Evolutionary conservation across 345 rosid genomes (phyloP).

Genomic region (Rhodomyrtus tomentosa): DNA sequence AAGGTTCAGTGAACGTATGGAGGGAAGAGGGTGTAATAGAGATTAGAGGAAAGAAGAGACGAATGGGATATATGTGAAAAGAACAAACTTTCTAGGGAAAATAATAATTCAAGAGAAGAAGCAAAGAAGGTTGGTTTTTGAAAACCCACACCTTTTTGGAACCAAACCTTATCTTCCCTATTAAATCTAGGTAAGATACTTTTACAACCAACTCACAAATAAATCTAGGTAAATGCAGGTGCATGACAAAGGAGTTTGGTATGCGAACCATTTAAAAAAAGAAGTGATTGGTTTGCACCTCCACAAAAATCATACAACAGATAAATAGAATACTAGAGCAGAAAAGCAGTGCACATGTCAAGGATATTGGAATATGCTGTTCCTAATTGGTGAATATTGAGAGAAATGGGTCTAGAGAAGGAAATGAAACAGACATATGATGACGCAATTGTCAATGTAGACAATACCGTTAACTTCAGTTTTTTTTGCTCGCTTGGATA

Average conservation of each 20-base stretch:
- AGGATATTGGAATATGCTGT: too few relatives aligned
- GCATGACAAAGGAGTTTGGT: too few relatives aligned
- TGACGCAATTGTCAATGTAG: not conserved
- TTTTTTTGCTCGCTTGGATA: constrained; percentile 91
- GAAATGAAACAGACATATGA: not conserved
- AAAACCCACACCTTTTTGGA: not conserved
- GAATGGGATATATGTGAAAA: not conserved
- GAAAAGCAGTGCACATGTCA: too few relatives aligned
- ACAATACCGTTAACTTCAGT: constrained; percentile 63
- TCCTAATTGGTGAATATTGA: too few relatives aligned
- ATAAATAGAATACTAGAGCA: not conserved
- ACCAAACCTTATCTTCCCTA: not conserved
- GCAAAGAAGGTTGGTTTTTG: not conserved
- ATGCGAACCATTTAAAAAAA: not conserved
- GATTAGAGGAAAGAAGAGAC: not conserved
- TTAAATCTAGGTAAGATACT: not conserved
- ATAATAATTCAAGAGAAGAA: not conserved
- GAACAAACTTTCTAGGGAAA: not conserved
- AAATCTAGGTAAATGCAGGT: not conserved
- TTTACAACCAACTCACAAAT: not conserved
- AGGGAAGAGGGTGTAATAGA: not conserved
- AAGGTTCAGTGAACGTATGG: not conserved
- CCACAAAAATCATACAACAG: too few relatives aligned
- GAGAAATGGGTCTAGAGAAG: too few relatives aligned
- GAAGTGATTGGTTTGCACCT: not conserved